Base-by-base conservation (phyloP, 805 yeast species). In the Babjeviella inositovora region DNA sequence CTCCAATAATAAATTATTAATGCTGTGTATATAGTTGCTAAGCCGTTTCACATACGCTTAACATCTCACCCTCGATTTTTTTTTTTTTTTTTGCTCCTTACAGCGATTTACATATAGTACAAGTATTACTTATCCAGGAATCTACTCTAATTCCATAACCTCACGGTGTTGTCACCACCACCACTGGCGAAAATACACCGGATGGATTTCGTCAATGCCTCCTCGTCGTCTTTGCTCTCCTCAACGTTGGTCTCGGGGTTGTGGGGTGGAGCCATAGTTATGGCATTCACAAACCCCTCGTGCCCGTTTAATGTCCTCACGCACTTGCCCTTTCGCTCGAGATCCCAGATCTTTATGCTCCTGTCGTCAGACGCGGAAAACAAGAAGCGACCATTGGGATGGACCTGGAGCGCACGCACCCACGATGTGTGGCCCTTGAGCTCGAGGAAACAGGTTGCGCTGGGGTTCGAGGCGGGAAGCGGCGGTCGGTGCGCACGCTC, bases 371-470 rank as follows among this genome's bases (percentile, higher is more conserved):
- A 60, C 10, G 76, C 73, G 21, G 82, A 69, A 21, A 74, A 53
- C 10, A 82, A 41, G 33, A 64, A 69, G 18, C 70, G 56, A 0
- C 90, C 92, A 33, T 66, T 69, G 2, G 93, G 93, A 45, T 82
- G 93, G 22, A 76, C 47, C 7, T 53, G 51, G 5, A 84, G 36
- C 6, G 70, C 63, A 30, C 75, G 65, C 1, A 87, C 76, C 97
- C 97, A 85, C 7, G 90, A 77, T 23, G 69, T 67, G 45, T 85
- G 96, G 3, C 90, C 95, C 5, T 48, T 37, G 7, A 81, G 47
- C 11, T 70, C 68, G 13, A 58, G 53, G 2, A 81, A 36, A 13
- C 66, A 48, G 34, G 55, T 59, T 3, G 79, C 87, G 22, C 70
- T 66, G 1, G 77, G 68, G 35, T 70, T 62, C 11, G 63, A 45